phyloP scores from a whole-genome alignment of 2,329 filamentous ascomycete species.

The Diaporthe eres region DNA sequence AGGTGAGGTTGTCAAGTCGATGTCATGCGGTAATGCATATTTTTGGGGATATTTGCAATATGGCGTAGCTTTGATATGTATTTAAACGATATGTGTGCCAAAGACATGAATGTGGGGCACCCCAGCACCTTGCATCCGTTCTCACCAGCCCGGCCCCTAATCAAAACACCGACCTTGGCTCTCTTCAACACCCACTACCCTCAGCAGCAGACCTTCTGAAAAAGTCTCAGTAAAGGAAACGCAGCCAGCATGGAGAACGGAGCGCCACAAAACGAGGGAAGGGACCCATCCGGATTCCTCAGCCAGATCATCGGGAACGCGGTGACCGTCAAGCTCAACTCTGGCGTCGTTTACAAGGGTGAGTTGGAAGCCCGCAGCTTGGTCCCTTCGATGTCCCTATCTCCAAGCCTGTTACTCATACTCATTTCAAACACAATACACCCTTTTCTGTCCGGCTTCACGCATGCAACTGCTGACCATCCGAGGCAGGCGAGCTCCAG shows the following conservation, averaged over 20 bases:
- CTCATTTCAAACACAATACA: background rate
- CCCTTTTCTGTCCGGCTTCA: no score
- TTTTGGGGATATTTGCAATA: background rate
- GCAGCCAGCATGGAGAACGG: constrained; percentile 82
- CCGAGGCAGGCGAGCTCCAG: constrained; percentile 83
- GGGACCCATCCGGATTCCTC: constrained; percentile 94
- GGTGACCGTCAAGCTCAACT: constrained; percentile 98
- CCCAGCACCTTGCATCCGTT: background rate
- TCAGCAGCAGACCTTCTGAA: background rate
- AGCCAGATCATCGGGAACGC: constrained; percentile 94
- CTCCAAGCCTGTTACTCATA: background rate
- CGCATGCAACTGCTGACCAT: constrained; percentile 41
- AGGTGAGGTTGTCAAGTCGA: background rate
- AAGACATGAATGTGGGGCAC: constrained; percentile 16
- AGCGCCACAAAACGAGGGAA: constrained; percentile 77
- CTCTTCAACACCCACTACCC: background rate
- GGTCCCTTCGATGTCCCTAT: background rate
- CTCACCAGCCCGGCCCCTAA: constrained; percentile 5
- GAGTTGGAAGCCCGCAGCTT: constrained; percentile 45
- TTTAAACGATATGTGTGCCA: background rate
- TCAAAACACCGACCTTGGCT: background rate
- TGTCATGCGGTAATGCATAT: background rate
- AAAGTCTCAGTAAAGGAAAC: background rate
- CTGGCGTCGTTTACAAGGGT: constrained; percentile 99
- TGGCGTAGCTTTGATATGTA: background rate